A percentile compares a stretch with the other conserved stretches of the same genome.
Evolutionary conservation across 306 rosid species (phyloP).

Genomic region (Pterocarpus macrocarpus): DNA sequence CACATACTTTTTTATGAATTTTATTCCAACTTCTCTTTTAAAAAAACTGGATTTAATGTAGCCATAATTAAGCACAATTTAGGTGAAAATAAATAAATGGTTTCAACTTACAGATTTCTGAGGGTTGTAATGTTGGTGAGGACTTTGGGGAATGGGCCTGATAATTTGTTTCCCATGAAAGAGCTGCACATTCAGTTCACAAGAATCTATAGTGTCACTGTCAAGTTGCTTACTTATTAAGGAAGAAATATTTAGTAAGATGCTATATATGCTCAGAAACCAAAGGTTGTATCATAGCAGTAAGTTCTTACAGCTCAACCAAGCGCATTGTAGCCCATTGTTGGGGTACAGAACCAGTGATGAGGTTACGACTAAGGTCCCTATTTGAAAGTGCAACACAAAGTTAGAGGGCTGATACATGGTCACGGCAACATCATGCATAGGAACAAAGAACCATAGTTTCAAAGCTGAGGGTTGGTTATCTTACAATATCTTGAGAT

Average conservation of each 20-base stretch:
- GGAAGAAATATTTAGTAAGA: slow-evolving; percentile 16
- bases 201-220: slow-evolving; percentile 39
- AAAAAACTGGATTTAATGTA: no score
- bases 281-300: slow-evolving; percentile 34
- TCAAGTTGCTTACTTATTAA: slow-evolving; percentile 16
- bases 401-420: slow-evolving; percentile 12
- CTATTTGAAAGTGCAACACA: slow-evolving; percentile 50
- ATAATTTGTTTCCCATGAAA: slow-evolving; percentile 86
- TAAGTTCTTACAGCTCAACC: slow-evolving; percentile 68
- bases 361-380: slow-evolving; percentile 80
- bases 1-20: not conserved
- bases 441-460: not conserved
- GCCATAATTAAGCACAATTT: not conserved
- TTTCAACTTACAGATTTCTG: slow-evolving; percentile 74
- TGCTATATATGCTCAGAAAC: slow-evolving; percentile 25
- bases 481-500: slow-evolving; percentile 72
- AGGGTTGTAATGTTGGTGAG: slow-evolving; percentile 84
- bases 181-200: slow-evolving; percentile 66
- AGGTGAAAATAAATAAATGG: slow-evolving; percentile 38
- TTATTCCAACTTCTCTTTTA: no score
- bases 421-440: slow-evolving; percentile 4
- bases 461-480: slow-evolving; percentile 38
- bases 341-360: slow-evolving; percentile 75
- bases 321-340: slow-evolving; percentile 81
- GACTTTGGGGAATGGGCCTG: slow-evolving; percentile 91